Conservation (phyloP, 2,329 filamentous ascomycete genomes). For the Thelonectria rubi region DNA sequence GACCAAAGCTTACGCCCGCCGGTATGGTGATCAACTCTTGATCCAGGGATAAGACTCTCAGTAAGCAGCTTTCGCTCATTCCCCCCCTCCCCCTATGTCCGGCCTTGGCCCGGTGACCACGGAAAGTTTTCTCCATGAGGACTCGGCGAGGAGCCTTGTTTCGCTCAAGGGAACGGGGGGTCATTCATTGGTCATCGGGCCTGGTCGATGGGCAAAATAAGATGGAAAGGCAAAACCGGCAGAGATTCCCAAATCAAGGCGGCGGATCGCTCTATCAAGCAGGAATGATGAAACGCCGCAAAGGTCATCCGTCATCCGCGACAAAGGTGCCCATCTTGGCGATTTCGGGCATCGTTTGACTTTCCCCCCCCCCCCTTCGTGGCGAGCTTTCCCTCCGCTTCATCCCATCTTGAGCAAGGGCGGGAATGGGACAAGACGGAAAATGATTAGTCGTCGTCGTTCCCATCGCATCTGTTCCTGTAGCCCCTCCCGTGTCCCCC, state of each 20-base stretch:
- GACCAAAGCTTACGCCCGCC: conserved; percentile 17
- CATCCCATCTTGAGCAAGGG: conserved; percentile 12
- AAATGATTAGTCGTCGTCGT: not conserved
- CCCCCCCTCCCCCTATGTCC: conserved; percentile 11
- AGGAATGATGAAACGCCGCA: conserved; percentile 38
- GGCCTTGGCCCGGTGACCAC: conserved; percentile 17
- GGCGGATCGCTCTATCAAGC: conserved; percentile 5
- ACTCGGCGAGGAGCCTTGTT: conserved; percentile 6
- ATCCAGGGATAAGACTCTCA: conserved; percentile 3
- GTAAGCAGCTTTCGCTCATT: not conserved
- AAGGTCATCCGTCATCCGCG: conserved; percentile 14
- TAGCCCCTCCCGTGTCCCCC: conserved; percentile 3
- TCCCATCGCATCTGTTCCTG: conserved; percentile 5
- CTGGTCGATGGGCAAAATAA: not conserved
- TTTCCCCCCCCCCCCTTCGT: conserved; percentile 14
- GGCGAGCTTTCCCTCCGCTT: conserved; percentile 26
- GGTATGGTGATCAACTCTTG: conserved; percentile 15
- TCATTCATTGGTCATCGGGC: conserved; percentile 9
- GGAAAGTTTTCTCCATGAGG: conserved; percentile 16
- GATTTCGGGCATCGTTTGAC: conserved; percentile 31
- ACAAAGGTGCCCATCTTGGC: conserved; percentile 32
- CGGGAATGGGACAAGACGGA: conserved; percentile 1
- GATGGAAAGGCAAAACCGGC: not conserved
- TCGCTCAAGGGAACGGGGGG: not conserved
- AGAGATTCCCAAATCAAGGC: conserved; percentile 17